phyloP scores from a whole-genome alignment of 371 early-diverging fungal genomes.

The Actinomortierella wolfii region DNA sequence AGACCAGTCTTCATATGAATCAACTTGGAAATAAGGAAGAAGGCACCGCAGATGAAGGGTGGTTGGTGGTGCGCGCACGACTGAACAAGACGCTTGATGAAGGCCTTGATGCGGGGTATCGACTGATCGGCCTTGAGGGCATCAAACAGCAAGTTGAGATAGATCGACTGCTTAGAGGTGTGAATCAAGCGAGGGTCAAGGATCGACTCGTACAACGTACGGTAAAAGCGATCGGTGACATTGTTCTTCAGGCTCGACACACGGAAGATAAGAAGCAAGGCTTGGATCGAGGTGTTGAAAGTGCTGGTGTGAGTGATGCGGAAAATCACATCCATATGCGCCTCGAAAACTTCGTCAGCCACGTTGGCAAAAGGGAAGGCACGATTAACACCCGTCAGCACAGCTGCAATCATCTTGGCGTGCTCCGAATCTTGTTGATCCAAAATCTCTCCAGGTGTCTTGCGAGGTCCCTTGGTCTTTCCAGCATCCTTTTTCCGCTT shows the following conservation, averaged over 20 bases:
- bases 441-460: conserved; percentile 43
- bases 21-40: conserved; percentile 85
- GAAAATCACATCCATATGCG: conserved; percentile 86
- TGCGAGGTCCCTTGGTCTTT: conserved; percentile 47
- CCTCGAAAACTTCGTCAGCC: conserved; percentile 74
- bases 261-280: conserved; percentile 87
- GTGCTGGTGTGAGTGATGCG: conserved; percentile 83
- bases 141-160: conserved; percentile 89
- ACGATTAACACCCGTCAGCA: conserved; percentile 95
- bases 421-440: conserved; percentile 67
- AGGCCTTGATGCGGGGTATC: conserved; percentile 75
- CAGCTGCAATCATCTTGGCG: conserved; percentile 87
- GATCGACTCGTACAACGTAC: conserved; percentile 86
- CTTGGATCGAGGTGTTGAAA: conserved; percentile 92
- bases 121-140: conserved; percentile 80
- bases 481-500: conserved; percentile 52
- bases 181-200: conserved; percentile 80
- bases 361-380: conserved; percentile 92
- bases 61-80: conserved; percentile 76
- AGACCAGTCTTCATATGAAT: conserved; percentile 54
- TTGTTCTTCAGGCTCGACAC: conserved; percentile 59
- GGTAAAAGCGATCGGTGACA: conserved; percentile 85
- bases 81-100: conserved; percentile 90
- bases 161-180: conserved; percentile 90
- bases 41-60: conserved; percentile 83